These are phyloP conservation scores for Dryadomyces sulphureus DNA, from an alignment of 2,329 filamentous ascomycete species.

Conservation along the genomic window DNA sequence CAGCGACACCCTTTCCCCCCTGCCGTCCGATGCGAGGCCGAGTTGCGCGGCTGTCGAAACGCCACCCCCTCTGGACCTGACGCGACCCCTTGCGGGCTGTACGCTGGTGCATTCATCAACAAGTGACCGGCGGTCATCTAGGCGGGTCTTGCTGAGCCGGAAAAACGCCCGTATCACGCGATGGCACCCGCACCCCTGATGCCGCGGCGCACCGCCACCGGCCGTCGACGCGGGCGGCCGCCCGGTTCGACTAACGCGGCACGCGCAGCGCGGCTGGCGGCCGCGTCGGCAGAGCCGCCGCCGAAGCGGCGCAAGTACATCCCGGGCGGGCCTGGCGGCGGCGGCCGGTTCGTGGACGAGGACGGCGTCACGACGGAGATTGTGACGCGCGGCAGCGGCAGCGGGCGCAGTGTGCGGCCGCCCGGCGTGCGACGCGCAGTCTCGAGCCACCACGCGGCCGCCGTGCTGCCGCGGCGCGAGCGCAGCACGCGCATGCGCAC, in stretches of 20 bases:
- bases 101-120: no score
- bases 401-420: not conserved
- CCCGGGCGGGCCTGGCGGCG: conserved; percentile 73
- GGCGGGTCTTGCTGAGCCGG: no score
- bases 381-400: conserved; percentile 5
- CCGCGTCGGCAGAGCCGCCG: conserved; percentile 41
- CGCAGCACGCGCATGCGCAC: conserved; percentile 41
- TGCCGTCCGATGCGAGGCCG: not conserved
- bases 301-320: conserved; percentile 64
- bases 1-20: no score
- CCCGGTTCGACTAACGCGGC: conserved; percentile 16
- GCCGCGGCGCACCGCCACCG: conserved; percentile 25
- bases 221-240: conserved; percentile 32
- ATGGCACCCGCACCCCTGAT: conserved; percentile 22
- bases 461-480: conserved; percentile 38
- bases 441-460: conserved; percentile 22
- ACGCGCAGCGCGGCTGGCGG: conserved; percentile 21
- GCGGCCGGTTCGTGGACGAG: conserved; percentile 68
- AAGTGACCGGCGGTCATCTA: no score
- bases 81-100: not conserved
- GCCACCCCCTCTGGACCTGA: conserved; percentile 2
- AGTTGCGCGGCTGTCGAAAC: conserved; percentile 1
- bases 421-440: conserved; percentile 27
- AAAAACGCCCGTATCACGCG: no score
- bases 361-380: conserved; percentile 30